A percentile compares a stretch with the other conserved stretches of the same genome.
Conservation (phyloP, 176 grass and related monocot genomes). For the Lolium multiflorum region DNA sequence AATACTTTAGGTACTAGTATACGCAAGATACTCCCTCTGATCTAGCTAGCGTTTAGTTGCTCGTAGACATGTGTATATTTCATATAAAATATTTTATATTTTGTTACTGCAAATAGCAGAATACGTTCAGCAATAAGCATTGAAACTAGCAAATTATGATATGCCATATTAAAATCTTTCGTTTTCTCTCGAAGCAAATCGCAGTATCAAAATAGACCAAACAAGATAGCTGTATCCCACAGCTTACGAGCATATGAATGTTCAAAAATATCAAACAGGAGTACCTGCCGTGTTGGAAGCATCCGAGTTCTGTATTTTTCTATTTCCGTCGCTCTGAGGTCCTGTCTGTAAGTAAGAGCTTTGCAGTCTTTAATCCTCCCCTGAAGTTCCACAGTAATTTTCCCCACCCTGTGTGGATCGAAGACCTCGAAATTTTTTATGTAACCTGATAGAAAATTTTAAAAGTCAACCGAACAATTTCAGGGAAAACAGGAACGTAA, state of each 20-base stretch:
- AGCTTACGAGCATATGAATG: not conserved
- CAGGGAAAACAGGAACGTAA: not conserved
- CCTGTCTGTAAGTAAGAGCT: slow-evolving; percentile 85
- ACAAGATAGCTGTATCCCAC: slow-evolving; percentile 1
- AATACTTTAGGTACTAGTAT: not conserved
- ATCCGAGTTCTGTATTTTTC: slow-evolving; percentile 77
- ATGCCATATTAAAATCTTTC: not conserved
- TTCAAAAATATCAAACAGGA: not conserved
- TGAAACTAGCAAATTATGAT: not conserved
- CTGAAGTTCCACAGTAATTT: slow-evolving; percentile 79
- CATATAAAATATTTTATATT: not conserved
- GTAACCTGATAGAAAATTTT: slow-evolving; percentile 61
- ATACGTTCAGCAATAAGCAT: slow-evolving; percentile 1
- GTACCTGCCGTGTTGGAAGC: slow-evolving; percentile 90
- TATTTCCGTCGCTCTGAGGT: slow-evolving; percentile 79
- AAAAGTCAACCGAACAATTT: not conserved
- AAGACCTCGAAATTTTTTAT: slow-evolving; percentile 85
- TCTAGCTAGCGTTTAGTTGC: not conserved
- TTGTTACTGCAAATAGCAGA: slow-evolving; percentile 8
- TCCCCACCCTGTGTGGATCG: slow-evolving; percentile 89
- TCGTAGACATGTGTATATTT: not conserved
- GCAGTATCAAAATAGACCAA: slow-evolving; percentile 1
- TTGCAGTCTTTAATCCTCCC: slow-evolving; percentile 90
- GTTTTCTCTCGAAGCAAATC: not conserved
- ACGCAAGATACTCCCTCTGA: not conserved